These are phyloP conservation scores for Metarhizium anisopliae DNA, from an alignment of 2,329 filamentous ascomycete genomes.

Conservation along the genomic window DNA sequence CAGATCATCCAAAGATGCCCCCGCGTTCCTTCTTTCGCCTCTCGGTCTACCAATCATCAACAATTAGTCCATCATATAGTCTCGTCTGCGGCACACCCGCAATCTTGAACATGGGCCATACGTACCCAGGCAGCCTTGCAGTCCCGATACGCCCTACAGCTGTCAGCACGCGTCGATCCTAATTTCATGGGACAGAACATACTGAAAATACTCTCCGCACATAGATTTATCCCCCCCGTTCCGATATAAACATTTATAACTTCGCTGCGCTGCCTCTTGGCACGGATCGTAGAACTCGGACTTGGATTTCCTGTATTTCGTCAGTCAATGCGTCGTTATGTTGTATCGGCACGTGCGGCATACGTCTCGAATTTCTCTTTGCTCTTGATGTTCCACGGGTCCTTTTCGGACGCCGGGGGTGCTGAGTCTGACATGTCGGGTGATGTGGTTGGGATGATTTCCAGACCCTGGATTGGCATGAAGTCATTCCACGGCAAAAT, in stretches of 20 bases:
- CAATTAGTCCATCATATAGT: neutral
- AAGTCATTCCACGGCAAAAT: constrained; percentile 11
- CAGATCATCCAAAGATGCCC: constrained; percentile 5
- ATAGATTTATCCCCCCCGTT: constrained; percentile 82
- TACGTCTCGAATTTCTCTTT: constrained; percentile 58
- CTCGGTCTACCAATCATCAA: constrained; percentile 10
- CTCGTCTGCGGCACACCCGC: neutral
- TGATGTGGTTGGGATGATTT: neutral
- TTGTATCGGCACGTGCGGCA: constrained; percentile 12
- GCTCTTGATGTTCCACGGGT: constrained; percentile 49
- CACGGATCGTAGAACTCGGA: constrained; percentile 95
- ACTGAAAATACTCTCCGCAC: constrained; percentile 96
- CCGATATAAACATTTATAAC: constrained; percentile 78
- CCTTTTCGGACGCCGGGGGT: constrained; percentile 10
- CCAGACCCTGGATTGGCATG: neutral
- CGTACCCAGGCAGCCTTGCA: constrained; percentile 92
- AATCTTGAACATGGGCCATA: neutral
- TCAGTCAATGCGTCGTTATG: neutral
- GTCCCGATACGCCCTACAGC: constrained; percentile 74
- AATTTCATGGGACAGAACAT: constrained; percentile 24
- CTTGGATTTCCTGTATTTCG: constrained; percentile 59
- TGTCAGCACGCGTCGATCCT: constrained; percentile 9
- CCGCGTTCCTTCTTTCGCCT: constrained; percentile 13
- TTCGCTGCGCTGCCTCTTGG: constrained; percentile 79
- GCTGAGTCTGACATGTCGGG: constrained; percentile 1